Percentiles rank a stretch among this genome's conserved stretches.
phyloP scores from a whole-genome alignment of 108 stramenopile species.

The Pseudonitzschia pungens region DNA sequence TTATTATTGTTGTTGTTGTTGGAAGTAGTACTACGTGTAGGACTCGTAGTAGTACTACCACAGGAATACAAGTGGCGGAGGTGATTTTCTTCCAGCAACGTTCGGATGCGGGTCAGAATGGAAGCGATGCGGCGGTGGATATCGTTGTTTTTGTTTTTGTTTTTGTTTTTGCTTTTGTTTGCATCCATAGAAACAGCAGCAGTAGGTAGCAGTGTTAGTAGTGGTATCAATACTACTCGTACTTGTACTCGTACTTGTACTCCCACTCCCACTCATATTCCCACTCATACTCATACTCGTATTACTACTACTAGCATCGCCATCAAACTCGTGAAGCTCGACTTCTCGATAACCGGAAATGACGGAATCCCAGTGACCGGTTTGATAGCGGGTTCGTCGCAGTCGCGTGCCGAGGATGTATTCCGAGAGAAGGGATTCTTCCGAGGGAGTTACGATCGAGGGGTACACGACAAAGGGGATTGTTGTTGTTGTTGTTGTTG shows the following conservation, averaged over 20 bases:
- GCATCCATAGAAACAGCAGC: no score
- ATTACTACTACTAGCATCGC: not conserved
- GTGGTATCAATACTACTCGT: not conserved
- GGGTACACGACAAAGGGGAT: not conserved
- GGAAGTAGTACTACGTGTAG: no score
- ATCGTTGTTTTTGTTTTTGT: not conserved
- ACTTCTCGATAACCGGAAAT: slow-evolving; percentile 83
- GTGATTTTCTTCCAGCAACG: slow-evolving; percentile 46
- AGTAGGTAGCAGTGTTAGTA: no score
- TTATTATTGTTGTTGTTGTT: slow-evolving; percentile 12
- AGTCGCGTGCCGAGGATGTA: not conserved
- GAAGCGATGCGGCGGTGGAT: not conserved
- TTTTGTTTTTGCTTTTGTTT: slow-evolving; percentile 15
- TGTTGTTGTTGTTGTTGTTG: not conserved
- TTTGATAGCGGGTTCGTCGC: slow-evolving; percentile 51
- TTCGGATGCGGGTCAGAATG: slow-evolving; percentile 27
- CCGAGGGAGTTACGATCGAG: not conserved
- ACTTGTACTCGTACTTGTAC: not conserved
- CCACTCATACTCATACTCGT: no score
- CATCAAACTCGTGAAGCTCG: slow-evolving; percentile 43
- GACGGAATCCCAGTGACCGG: slow-evolving; percentile 91
- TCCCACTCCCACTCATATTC: no score
- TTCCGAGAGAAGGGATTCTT: not conserved
- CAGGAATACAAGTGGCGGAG: slow-evolving; percentile 13
- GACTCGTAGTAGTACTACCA: no score